These are phyloP conservation scores for Xylaria hypoxylon DNA, from an alignment of 2,329 filamentous ascomycete genomes.

Conservation along the genomic window DNA sequence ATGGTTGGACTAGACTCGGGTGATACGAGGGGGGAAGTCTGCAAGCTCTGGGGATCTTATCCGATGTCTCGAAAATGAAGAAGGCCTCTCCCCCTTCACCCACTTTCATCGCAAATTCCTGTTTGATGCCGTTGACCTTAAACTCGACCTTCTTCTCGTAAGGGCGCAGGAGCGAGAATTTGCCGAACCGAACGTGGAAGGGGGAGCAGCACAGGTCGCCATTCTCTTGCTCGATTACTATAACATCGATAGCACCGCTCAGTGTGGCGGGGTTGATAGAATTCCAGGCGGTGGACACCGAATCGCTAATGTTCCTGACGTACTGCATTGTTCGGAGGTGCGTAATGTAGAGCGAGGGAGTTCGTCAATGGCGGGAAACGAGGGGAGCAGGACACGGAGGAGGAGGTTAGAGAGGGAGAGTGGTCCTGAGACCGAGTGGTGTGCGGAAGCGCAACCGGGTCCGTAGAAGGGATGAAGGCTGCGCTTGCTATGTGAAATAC, in stretches of 20 bases:
- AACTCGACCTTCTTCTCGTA: slow-evolving; percentile 99
- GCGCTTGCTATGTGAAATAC: slow-evolving; percentile 16
- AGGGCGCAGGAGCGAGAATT: slow-evolving; percentile 93
- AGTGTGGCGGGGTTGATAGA: slow-evolving; percentile 98
- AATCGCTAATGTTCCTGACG: slow-evolving; percentile 93
- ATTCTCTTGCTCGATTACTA: slow-evolving; percentile 96
- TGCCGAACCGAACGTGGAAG: slow-evolving; percentile 98
- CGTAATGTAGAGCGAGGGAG: neutral
- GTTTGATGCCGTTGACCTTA: slow-evolving; percentile 89
- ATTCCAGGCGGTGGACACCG: slow-evolving; percentile 98
- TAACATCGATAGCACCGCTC: slow-evolving; percentile 97
- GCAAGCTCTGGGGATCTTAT: slow-evolving; percentile 89
- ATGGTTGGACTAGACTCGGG: slow-evolving; percentile 87
- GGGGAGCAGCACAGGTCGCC: slow-evolving; percentile 90
- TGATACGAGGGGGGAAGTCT: slow-evolving; percentile 93
- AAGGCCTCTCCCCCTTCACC: slow-evolving; percentile 98
- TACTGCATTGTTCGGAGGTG: slow-evolving; percentile 80
- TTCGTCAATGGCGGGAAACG: slow-evolving; percentile 3
- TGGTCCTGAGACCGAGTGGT: slow-evolving; percentile 8
- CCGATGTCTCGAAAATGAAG: slow-evolving; percentile 96
- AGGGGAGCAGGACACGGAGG: neutral
- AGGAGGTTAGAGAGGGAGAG: neutral
- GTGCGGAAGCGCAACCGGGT: slow-evolving; percentile 15
- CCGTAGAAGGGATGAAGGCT: slow-evolving; percentile 13
- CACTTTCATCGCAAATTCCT: slow-evolving; percentile 97